These are phyloP conservation scores for Yamadazyma spencermartinsiae DNA, from an alignment of 1,139 yeast genomes.

Conservation along the genomic window DNA sequence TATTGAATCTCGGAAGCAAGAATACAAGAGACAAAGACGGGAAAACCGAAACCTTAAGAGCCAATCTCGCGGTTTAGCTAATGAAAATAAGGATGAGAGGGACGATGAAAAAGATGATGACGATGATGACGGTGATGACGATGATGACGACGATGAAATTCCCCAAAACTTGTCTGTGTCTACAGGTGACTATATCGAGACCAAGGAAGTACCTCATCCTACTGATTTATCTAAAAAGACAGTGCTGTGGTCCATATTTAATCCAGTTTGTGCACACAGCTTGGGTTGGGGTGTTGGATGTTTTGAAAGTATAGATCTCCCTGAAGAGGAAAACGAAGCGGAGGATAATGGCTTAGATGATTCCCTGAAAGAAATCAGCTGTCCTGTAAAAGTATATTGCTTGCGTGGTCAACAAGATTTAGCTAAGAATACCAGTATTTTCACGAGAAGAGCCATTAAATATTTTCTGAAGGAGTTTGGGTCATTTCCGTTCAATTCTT, in stretches of 20 bases:
- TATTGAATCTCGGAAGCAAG: conserved; percentile 15
- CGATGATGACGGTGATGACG: conserved; percentile 30
- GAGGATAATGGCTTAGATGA: conserved; percentile 34
- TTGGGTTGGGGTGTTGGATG: conserved; percentile 97
- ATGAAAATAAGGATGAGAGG: conserved; percentile 1
- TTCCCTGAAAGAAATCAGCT: conserved; percentile 30
- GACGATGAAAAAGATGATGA: conserved; percentile 12
- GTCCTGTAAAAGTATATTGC: conserved; percentile 57
- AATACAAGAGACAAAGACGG: conserved; percentile 18
- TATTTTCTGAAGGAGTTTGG: conserved; percentile 87
- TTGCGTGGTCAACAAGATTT: conserved; percentile 56
- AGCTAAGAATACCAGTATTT: conserved; percentile 74
- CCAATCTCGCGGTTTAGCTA: neutral
- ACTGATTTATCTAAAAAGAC: conserved; percentile 71
- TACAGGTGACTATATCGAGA: conserved; percentile 66
- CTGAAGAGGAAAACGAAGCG: conserved; percentile 43
- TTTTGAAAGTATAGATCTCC: conserved; percentile 59
- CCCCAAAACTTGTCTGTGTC: conserved; percentile 65
- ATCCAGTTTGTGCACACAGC: conserved; percentile 91
- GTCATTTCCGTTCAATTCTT: conserved; percentile 86
- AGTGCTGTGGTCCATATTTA: conserved; percentile 76
- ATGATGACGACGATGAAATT: conserved; percentile 52
- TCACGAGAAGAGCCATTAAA: conserved; percentile 76
- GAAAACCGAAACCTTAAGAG: conserved; percentile 12
- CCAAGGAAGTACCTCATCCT: conserved; percentile 49